These are phyloP conservation scores for Oryza meyeriana DNA, from an alignment of 176 grass and related monocot genomes.

Conservation along the genomic window DNA sequence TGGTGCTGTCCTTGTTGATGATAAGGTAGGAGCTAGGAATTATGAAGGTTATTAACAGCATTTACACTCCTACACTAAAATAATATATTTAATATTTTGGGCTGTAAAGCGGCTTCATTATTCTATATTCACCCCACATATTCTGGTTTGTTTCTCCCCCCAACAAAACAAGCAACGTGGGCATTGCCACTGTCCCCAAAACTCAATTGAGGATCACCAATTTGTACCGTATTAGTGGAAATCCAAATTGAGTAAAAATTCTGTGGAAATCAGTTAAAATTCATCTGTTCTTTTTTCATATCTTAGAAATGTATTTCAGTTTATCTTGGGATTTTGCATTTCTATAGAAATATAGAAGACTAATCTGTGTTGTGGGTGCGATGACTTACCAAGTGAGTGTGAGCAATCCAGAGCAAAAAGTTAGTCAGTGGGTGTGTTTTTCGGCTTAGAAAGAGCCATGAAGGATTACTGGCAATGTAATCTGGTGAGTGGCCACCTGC, in stretches of 20 bases:
- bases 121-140: slow-evolving; percentile 17
- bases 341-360: not conserved
- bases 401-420: no score
- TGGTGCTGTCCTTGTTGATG: slow-evolving; percentile 69
- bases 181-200: no score
- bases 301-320: not conserved
- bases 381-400: not conserved
- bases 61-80: not conserved
- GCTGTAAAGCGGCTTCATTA: not conserved
- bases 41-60: not conserved
- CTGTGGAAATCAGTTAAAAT: not conserved
- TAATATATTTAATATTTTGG: not conserved
- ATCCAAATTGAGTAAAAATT: not conserved
- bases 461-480: no score
- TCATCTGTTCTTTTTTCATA: not conserved
- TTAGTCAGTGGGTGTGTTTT: no score
- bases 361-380: not conserved
- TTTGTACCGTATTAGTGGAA: not conserved
- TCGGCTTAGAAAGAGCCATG: no score
- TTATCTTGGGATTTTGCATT: not conserved
- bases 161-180: no score
- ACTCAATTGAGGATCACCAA: not conserved
- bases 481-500: not conserved
- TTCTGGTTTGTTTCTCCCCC: not conserved
- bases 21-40: slow-evolving; percentile 45